Base-by-base conservation (phyloP, 768 basidiomycete species). In the Pholiota microspora region DNA sequence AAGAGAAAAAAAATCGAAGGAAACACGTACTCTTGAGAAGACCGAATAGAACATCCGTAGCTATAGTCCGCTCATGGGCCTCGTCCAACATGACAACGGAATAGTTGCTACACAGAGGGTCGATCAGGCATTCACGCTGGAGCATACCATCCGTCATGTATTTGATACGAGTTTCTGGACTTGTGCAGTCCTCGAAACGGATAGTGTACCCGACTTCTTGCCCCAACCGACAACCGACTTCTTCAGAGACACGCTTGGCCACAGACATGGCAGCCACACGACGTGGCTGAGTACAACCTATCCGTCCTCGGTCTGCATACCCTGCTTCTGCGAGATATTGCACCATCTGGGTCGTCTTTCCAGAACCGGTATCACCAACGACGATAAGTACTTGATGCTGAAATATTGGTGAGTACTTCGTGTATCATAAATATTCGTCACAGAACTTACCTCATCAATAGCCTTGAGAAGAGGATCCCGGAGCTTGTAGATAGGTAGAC, bases 121-220 rank as follows among this genome's bases (percentile, higher is more conserved):
- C 97, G 66, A 98, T 91, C 50, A 99, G 76, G 59, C 89, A 93
- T 77, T 99, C 97, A 73, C 97, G 84, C 65, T 98, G 92, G 23
- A 99, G 80, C 94, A 99, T 98, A 76, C 97, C 97, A 67, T 98
- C 97, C 65, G 97, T 99, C 97, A 99, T 98, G 81, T 97, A 99
- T 72, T 98, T 99, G 81, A 99, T 99, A 66, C 90, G 86, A 2
- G 97, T 98, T 73, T 99, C 97, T 3, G 97, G 96, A 66, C 94
- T 90, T 5, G 97, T 98, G 71, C 96, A 94, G 71, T 99, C 97
- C 74, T 99, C 97, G 70, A 99, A 99, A 76, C 97, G 96, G 63
- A 99, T 98, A 5, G 91, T 91, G 69, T 99, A 99, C 6, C 97
- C 97, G 57, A 99, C 96, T 69, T 98, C 97, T 67, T 95, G 93